Evolutionary conservation across 176 grass and related monocot species (phyloP).

Genomic region (Zizania latifolia): DNA sequence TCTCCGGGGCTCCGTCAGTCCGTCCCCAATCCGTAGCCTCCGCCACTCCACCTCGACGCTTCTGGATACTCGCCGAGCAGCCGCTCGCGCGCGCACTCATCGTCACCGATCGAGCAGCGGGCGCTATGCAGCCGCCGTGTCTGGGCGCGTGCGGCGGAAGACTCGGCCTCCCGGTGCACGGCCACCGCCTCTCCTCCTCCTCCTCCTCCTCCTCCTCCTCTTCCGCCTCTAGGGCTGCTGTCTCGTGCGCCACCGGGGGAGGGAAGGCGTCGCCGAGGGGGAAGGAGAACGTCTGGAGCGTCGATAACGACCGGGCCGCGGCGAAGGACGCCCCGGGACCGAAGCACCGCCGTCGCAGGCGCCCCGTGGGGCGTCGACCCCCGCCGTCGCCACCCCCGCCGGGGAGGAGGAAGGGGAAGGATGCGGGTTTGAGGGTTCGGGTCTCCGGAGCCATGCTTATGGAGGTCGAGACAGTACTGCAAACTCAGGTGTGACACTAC

Average conservation of each 20-base stretch:
- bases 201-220: not conserved
- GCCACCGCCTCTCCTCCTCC: not conserved
- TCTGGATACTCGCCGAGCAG: not conserved
- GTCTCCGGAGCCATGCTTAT: constrained; percentile 83
- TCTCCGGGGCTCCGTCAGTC: no score
- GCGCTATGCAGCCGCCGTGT: constrained; percentile 60
- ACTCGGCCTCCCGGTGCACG: not conserved
- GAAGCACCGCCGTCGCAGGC: constrained; percentile 22
- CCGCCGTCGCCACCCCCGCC: constrained; percentile 3
- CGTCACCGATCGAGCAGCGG: constrained; percentile 30
- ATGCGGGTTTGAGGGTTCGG: constrained; percentile 45
- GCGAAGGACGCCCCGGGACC: not conserved
- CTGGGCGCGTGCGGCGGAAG: constrained; percentile 46
- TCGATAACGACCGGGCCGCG: constrained; percentile 64
- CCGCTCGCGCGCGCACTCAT: no score
- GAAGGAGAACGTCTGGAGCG: constrained; percentile 91
- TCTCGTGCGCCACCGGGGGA: constrained; percentile 23
- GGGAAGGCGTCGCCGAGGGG: constrained; percentile 40
- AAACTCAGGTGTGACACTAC: constrained; percentile 58
- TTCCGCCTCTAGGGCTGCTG: constrained; percentile 7
- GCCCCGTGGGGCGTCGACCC: constrained; percentile 15
- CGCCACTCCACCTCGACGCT: not conserved
- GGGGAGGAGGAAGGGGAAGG: constrained; percentile 34
- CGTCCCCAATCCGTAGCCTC: not conserved
- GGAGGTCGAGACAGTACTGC: constrained; percentile 90